Evolutionary conservation across 129 eudicot species (phyloP).

Genomic region (Flaveria linearis): DNA sequence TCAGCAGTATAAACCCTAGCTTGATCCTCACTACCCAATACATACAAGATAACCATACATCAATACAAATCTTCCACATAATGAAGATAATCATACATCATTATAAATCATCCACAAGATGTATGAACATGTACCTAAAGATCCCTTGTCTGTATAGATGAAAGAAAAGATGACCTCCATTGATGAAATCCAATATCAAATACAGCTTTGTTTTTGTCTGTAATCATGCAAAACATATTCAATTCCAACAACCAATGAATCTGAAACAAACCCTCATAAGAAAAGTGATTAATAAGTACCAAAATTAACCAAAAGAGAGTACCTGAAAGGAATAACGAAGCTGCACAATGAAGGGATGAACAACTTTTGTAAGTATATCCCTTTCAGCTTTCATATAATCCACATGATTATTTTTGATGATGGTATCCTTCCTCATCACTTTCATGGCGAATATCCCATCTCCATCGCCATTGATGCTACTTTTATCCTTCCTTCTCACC

Average conservation of each 20-base stretch:
- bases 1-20: slow-evolving; percentile 93
- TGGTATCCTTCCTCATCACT: slow-evolving; percentile 87
- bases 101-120: neutral
- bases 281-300: neutral
- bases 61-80: neutral
- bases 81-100: slow-evolving; percentile 23
- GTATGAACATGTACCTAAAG: slow-evolving; percentile 64
- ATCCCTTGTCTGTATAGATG: slow-evolving; percentile 89
- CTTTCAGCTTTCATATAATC: slow-evolving; percentile 97
- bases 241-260: neutral
- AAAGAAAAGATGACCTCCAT: slow-evolving; percentile 94
- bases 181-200: slow-evolving; percentile 83
- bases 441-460: slow-evolving; percentile 94
- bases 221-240: slow-evolving; percentile 18
- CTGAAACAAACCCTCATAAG: too few species aligned
- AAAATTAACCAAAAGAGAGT: neutral
- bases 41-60: slow-evolving; percentile 40
- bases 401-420: slow-evolving; percentile 91
- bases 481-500: slow-evolving; percentile 62
- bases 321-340: slow-evolving; percentile 98
- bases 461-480: slow-evolving; percentile 27
- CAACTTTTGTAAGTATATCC: slow-evolving; percentile 94
- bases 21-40: slow-evolving; percentile 88
- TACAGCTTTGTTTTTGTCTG: slow-evolving; percentile 97
- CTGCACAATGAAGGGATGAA: slow-evolving; percentile 88